Percentiles rank a stretch among this genome's conserved stretches.
phyloP scores from a whole-genome alignment of 129 eudicot genomes.

The Solidago caesia region DNA sequence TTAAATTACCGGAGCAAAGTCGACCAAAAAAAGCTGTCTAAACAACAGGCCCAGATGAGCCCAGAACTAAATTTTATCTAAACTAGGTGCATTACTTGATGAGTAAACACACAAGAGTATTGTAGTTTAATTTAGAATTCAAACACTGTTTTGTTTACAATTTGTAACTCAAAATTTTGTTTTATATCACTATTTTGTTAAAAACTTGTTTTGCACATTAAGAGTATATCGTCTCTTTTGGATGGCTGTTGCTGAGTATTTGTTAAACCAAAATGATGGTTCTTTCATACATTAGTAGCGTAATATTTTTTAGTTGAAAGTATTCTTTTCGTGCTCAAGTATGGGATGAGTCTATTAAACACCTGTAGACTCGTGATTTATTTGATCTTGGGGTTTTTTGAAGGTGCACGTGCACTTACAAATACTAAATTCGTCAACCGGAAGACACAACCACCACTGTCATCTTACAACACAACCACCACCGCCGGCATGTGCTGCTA shows the following conservation, averaged over 20 bases:
- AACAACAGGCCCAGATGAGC: constrained; percentile 9
- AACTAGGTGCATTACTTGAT: constrained; percentile 4
- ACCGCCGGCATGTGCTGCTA: too few species aligned
- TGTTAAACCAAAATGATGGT: not conserved
- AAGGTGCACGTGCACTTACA: too few species aligned
- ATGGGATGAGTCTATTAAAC: too few species aligned
- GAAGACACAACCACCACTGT: too few species aligned
- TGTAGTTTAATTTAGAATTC: constrained; percentile 7
- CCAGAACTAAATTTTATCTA: not conserved
- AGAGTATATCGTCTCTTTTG: not conserved
- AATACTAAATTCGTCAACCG: too few species aligned
- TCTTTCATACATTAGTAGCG: too few species aligned
- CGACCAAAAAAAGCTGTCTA: constrained; percentile 23
- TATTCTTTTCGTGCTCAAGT: too few species aligned
- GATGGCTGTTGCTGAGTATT: not conserved
- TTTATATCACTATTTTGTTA: not conserved
- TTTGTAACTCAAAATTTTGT: constrained; percentile 17
- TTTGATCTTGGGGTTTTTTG: too few species aligned
- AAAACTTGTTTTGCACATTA: not conserved
- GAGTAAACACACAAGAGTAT: constrained; percentile 23
- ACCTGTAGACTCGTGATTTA: too few species aligned
- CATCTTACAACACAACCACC: too few species aligned
- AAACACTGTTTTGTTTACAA: constrained; percentile 7
- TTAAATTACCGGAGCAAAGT: constrained; percentile 47
- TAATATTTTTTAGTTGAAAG: too few species aligned